Evolutionary conservation across 768 basidiomycete species (phyloP).

Genomic region (Zangia roseola): DNA sequence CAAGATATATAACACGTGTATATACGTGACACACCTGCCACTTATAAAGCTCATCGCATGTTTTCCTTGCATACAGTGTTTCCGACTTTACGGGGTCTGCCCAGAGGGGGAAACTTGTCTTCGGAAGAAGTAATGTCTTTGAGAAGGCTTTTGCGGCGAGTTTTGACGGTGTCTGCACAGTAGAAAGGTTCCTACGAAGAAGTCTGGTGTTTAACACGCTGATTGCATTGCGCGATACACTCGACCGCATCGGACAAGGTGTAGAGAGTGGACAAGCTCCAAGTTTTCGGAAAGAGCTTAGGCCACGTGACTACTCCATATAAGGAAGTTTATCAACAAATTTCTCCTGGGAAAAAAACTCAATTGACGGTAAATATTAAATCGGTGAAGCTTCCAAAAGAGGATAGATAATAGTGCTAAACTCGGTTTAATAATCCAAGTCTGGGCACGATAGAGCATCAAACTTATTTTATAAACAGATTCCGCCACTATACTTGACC

Average conservation of each 20-base stretch:
- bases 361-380: no score
- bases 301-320: no score
- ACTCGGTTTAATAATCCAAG: no score
- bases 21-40: conserved; percentile 61
- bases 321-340: no score
- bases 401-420: no score
- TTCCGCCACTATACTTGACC: no score
- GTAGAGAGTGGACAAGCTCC: no score
- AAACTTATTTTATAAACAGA: no score
- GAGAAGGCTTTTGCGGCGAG: conserved; percentile 42
- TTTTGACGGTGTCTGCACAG: conserved; percentile 1
- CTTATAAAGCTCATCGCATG: conserved; percentile 71
- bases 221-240: conserved; percentile 16
- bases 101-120: conserved; percentile 76
- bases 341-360: no score
- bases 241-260: conserved; percentile 17
- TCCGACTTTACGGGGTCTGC: conserved; percentile 65
- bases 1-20: background rate
- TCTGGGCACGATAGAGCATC: no score
- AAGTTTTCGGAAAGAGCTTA: background rate
- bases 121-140: conserved; percentile 75
- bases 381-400: no score
- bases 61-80: conserved; percentile 53
- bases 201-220: conserved; percentile 10
- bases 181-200: conserved; percentile 15